Evolutionary conservation across 2,329 filamentous ascomycete species (phyloP), one percentile per base, ranked within the genome.

Genomic region (Fusarium sp.): DNA sequence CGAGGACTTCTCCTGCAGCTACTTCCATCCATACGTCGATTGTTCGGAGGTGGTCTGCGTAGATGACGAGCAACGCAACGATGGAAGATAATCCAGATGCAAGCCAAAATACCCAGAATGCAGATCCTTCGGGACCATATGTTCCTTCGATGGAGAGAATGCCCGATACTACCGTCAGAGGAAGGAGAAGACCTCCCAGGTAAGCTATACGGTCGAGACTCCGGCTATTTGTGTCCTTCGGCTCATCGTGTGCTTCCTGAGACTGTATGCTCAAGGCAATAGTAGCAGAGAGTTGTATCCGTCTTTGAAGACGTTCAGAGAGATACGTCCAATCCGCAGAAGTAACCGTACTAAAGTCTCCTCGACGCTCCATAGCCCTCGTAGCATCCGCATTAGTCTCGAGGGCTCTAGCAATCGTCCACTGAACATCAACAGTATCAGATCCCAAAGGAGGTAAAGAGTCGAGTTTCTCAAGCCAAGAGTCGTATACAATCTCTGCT

Each of bases 71-170:
- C 2, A 88, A 62, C 0, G 83, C 83, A 2, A 84, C 10, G 16
- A 83, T 64, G 3, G 82, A 80, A 1, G 85, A 80, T 5, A 86
- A 81, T 0, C 84, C 74, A 4, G 83, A 81, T 4, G 82, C 80
- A 1, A 83, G 82, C 87, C 87, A 88, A 67, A 87, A 88, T 0
- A 88, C 82, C 82, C 82, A 88, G 77, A 88, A 88, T 20, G 78
- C 77, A 18, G 70, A 35, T 1, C 81, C 81, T n/a, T 79, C 81
- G 0, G 87, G 86, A 0, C 82, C 83, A 71, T 84, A 88, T 1
- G 82, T 77, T 9, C 84, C 84, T 31, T 84, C 82, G 79, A 88
- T 88, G 16, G 84, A 85, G 16, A 88, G 79, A 10, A 88, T 81
- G 14, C 85, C 82, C 0, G 86, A 84, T 6, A 88, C 83, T 16